Evolutionary conservation across 2,329 filamentous ascomycete species (phyloP).

Genomic region (Epichloe glyceriae): DNA sequence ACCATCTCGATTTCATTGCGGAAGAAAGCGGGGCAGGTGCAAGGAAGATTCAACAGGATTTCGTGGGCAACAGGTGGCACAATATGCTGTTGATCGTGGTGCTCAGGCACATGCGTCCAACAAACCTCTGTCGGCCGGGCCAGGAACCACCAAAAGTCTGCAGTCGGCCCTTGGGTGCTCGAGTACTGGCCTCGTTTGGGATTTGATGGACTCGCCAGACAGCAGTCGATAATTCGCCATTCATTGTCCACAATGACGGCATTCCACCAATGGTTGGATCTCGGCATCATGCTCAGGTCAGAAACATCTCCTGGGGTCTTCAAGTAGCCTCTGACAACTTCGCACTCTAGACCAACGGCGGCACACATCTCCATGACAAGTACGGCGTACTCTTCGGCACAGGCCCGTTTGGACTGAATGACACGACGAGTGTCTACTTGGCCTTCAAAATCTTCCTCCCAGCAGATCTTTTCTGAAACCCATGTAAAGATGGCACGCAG

Average conservation of each 20-base stretch:
- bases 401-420: slow-evolving; percentile 71
- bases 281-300: slow-evolving; percentile 70
- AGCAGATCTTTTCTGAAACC: slow-evolving; percentile 87
- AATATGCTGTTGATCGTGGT: slow-evolving; percentile 82
- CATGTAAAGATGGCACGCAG: slow-evolving; percentile 93
- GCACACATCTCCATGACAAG: slow-evolving; percentile 88
- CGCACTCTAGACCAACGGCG: slow-evolving; percentile 76
- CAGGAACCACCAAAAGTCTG: slow-evolving; percentile 93
- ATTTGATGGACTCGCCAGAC: slow-evolving; percentile 80
- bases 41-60: slow-evolving; percentile 72
- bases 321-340: slow-evolving; percentile 79
- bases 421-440: slow-evolving; percentile 71
- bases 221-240: slow-evolving; percentile 95
- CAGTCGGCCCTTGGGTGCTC: slow-evolving; percentile 50
- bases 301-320: slow-evolving; percentile 77
- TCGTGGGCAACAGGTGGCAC: slow-evolving; percentile 80
- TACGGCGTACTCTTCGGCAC: slow-evolving; percentile 77
- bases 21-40: slow-evolving; percentile 80
- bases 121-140: slow-evolving; percentile 76
- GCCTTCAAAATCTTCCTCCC: slow-evolving; percentile 93
- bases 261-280: slow-evolving; percentile 97
- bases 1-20: slow-evolving; percentile 65
- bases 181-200: slow-evolving; percentile 70
- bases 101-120: slow-evolving; percentile 88
- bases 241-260: slow-evolving; percentile 83